Evolutionary conservation across 2,329 filamentous ascomycete genomes (phyloP).

Genomic region (Monosporascus cannonballus): DNA sequence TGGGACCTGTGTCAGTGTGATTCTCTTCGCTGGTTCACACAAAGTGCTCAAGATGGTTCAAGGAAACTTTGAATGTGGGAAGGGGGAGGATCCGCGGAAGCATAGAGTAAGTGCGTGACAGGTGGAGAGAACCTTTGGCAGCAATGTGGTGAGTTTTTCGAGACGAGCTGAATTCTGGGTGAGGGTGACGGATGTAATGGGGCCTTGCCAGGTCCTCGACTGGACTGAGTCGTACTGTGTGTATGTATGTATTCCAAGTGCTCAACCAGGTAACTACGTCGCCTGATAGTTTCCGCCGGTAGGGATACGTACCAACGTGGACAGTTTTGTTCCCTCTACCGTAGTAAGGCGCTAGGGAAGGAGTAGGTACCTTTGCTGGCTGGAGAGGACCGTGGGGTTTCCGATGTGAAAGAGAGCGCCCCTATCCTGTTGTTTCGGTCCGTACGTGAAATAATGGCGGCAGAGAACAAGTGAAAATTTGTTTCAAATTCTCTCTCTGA

Average conservation of each 20-base stretch:
- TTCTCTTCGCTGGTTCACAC: conserved; percentile 5
- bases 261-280: no score
- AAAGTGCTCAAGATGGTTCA: not conserved
- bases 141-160: conserved; percentile 10
- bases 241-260: no score
- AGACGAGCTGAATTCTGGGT: conserved; percentile 1
- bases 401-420: not conserved
- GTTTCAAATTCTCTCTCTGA: no score
- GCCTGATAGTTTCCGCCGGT: no score
- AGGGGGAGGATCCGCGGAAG: not conserved
- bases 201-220: not conserved
- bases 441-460: no score
- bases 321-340: no score
- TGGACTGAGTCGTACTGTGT: not conserved
- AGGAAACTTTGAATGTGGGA: conserved; percentile 2
- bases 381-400: not conserved
- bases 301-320: no score
- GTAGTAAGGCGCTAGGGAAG: not conserved
- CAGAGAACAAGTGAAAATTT: no score
- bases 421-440: not conserved
- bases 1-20: not conserved
- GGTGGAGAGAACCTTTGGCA: conserved; percentile 5
- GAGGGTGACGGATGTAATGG: not conserved
- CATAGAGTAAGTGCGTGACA: not conserved
- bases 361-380: conserved; percentile 1